These are phyloP conservation scores for Leishmania amazonensis DNA, from an alignment of 208 protist species.

Conservation along the genomic window DNA sequence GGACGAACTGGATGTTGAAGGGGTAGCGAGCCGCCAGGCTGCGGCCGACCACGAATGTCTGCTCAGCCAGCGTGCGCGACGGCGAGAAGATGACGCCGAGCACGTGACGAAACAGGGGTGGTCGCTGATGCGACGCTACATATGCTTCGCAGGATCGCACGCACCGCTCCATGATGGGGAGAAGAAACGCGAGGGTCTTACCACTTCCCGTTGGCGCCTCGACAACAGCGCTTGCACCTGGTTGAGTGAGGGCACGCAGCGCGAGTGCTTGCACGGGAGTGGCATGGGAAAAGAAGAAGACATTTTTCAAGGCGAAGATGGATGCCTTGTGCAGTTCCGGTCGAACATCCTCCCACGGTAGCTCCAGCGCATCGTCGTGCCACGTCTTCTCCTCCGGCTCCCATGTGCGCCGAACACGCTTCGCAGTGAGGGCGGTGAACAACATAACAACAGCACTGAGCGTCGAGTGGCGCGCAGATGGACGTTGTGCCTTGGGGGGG, in stretches of 20 bases:
- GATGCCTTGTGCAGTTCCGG: slow-evolving; percentile 71
- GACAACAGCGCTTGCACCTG: slow-evolving; percentile 77
- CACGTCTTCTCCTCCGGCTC: slow-evolving; percentile 86
- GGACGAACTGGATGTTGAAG: slow-evolving; percentile 71
- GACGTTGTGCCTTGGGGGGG: background rate
- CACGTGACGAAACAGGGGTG: slow-evolving; percentile 69
- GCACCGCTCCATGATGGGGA: slow-evolving; percentile 86
- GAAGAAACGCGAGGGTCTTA: slow-evolving; percentile 97
- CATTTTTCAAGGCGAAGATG: slow-evolving; percentile 84
- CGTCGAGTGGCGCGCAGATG: background rate
- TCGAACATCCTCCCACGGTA: slow-evolving; percentile 82
- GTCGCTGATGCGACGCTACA: slow-evolving; percentile 42
- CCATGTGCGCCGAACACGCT: slow-evolving; percentile 76
- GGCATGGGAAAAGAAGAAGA: slow-evolving; percentile 93
- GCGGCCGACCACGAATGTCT: slow-evolving; percentile 84
- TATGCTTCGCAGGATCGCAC: slow-evolving; percentile 61
- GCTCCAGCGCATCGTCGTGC: slow-evolving; percentile 75
- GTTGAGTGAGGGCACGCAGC: slow-evolving; percentile 51
- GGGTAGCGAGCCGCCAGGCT: slow-evolving; percentile 70
- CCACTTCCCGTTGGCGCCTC: slow-evolving; percentile 98
- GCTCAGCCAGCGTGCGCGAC: slow-evolving; percentile 82
- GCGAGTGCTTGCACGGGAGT: slow-evolving; percentile 85
- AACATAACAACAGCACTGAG: slow-evolving; percentile 36
- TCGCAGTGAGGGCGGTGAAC: slow-evolving; percentile 54
- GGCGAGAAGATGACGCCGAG: slow-evolving; percentile 81